phyloP scores from a whole-genome alignment of 495 filamentous ascomycete genomes.

The Hypoxylon subgilvum region DNA sequence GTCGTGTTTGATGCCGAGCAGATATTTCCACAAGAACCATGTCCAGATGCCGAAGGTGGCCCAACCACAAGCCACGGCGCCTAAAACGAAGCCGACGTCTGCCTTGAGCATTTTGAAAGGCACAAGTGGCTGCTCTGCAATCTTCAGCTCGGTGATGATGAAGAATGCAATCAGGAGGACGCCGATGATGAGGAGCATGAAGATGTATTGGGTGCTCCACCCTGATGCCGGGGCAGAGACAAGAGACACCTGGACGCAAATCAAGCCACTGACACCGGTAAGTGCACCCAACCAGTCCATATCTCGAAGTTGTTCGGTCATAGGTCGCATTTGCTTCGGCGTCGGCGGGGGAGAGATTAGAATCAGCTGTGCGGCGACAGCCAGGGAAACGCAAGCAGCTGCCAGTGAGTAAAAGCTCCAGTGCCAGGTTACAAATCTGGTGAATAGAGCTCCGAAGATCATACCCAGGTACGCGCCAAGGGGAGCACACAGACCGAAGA shows the following conservation, averaged over 20 bases:
- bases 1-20: constrained; percentile 51
- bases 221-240: constrained; percentile 65
- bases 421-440: constrained; percentile 64
- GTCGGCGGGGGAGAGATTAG: constrained; percentile 55
- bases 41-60: constrained; percentile 65
- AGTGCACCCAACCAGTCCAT: constrained; percentile 59
- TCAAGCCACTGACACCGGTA: constrained; percentile 58
- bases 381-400: constrained; percentile 52
- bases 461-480: constrained; percentile 60
- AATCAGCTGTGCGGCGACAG: constrained; percentile 38
- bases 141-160: constrained; percentile 51
- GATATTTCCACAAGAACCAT: constrained; percentile 62
- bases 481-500: constrained; percentile 69
- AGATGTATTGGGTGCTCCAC: constrained; percentile 61
- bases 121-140: constrained; percentile 56
- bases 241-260: constrained; percentile 65
- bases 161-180: constrained; percentile 59
- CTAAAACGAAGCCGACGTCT: constrained; percentile 60
- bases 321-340: constrained; percentile 22
- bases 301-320: constrained; percentile 29
- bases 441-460: constrained; percentile 50
- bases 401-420: constrained; percentile 68
- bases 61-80: constrained; percentile 63
- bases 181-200: constrained; percentile 55
- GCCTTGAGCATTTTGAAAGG: constrained; percentile 56